Evolutionary conservation across 805 yeast genomes (phyloP), one percentile per base, ranked within the genome.

Genomic region (Scheffersomyces lignosus): DNA sequence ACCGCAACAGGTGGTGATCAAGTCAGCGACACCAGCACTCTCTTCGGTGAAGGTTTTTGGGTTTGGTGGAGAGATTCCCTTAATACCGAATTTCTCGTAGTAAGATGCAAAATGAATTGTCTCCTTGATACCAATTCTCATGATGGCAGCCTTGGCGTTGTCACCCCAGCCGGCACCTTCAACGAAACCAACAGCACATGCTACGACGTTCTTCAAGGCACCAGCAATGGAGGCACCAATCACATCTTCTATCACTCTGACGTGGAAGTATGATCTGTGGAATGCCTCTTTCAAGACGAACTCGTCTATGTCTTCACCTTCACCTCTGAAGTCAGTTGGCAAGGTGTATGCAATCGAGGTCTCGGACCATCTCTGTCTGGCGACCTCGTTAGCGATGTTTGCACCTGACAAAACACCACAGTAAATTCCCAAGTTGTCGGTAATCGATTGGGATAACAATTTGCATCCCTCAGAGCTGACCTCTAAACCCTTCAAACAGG

Each of bases 111-210:
- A 93, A 59, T 78, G 77, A 62, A 90, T 85, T 57, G 86, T 87
- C 71, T 93, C 99, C 55, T 83, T 77, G 48, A 93, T 70, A 32
- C 99, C 99, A 49, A 91, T 84, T 70, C 99, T 80, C 90, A 91
- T 95, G 54, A 93, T 82, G 29, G 98, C 99, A 38, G 98, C 84
- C 66, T 91, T 89, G 47, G 99, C 98, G 62, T 93, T 93, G 66
- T 89, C 96, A 64, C 99, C 99, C 99, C 99, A 93, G 46, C 95
- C 96, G 46, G 87, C 76, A 52, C 99, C 99, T 66, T 88, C 96
- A 45, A 91, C 98, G 59, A 93, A 87, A 38, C 99, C 99, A 44
- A 95, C 96, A 47, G 96, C 95, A 57, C 89, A 72, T 25, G 99
- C 99, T 45, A 91, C 91, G 36, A 93, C 87, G 67, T 93, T 93